Evolutionary conservation across 176 grass and related monocot genomes (phyloP), one percentile per base, ranked within the genome.

Genomic region (Metroxylon sagu): DNA sequence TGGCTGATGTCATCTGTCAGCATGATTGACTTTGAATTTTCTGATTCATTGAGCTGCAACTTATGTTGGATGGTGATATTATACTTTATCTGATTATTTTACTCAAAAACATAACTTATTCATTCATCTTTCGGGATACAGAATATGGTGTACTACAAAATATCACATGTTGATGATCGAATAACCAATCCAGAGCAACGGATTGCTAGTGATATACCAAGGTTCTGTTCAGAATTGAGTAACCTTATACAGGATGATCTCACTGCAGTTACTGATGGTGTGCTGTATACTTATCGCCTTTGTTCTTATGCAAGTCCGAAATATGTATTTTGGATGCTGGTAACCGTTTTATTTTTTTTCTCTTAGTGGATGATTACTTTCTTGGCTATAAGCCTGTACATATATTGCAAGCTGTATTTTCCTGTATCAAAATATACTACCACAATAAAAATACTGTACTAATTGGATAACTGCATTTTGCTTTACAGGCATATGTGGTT

Each of bases 61-160:
- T 43, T 43, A 43, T 43, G 35, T 43, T 43, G 35, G 35, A 43
- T 43, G 35, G 35, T 43, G 35, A 43, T 43, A 43, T 43, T 43
- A 14, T 43, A 3, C 60, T 16, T 16, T 65, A 17, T 14, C 14
- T 26, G 4, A 65, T 25, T 25, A 1, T 51, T 4, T 63, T 49
- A 18, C 15, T 25, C 48, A 25, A 14, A 26, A 26, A 23, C 61
- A 2, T 68, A 56, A 8, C 14, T 52, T 23, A 15, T 65, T 43
- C 49, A 25, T 72, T 61, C 59, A 83, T 31, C 61, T 28, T 62
- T 70, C 53, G 80, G 53, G 69, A 27, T 53, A 57, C 93, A 98
- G 93, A 88, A 92, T 75, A 98, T 98, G 93, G 93, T 85, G 73
- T 98, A 92, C 80, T 98, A 98, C 84, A 98, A 98, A 82, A 85